These are phyloP conservation scores for Acacia confusa DNA, from an alignment of 306 rosid genomes.

Conservation along the genomic window DNA sequence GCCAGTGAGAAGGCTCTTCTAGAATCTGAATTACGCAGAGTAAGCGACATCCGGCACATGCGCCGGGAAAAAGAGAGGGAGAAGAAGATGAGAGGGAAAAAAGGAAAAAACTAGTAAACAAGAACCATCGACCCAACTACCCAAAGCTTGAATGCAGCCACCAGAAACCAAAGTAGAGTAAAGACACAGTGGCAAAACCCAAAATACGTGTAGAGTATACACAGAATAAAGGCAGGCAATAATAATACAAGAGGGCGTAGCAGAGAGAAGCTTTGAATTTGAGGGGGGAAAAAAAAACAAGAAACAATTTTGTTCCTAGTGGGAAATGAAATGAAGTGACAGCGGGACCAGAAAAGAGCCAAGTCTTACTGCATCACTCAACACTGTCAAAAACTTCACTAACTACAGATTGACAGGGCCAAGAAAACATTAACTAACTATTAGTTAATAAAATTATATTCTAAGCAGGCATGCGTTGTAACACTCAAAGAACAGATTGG, in stretches of 20 bases:
- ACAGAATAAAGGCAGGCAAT: neutral
- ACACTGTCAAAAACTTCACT: constrained; percentile 7
- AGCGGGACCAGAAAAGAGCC: constrained; percentile 1
- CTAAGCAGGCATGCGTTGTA: neutral
- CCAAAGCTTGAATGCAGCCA: constrained; percentile 49
- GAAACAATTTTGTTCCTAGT: neutral
- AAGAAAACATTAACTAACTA: neutral
- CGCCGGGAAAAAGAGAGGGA: constrained; percentile 31
- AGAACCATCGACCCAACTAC: constrained; percentile 46
- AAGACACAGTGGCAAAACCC: constrained; percentile 32
- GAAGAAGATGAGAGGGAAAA: neutral
- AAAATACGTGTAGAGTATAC: constrained; percentile 13
- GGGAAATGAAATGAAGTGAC: neutral
- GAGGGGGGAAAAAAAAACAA: neutral
- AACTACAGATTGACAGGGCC: constrained; percentile 16
- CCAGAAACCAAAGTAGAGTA: constrained; percentile 34
- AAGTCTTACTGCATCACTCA: constrained; percentile 20
- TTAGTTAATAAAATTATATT: neutral
- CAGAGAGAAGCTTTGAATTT: neutral
- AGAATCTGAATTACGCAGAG: constrained; percentile 38
- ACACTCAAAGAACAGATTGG: neutral
- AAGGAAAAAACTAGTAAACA: constrained; percentile 33
- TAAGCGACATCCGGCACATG: constrained; percentile 54
- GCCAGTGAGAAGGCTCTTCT: neutral
- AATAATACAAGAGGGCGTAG: neutral